Percentiles rank a stretch among this genome's conserved stretches.
Conservation (phyloP, 768 basidiomycete species). For the Termitomyces sp. region DNA sequence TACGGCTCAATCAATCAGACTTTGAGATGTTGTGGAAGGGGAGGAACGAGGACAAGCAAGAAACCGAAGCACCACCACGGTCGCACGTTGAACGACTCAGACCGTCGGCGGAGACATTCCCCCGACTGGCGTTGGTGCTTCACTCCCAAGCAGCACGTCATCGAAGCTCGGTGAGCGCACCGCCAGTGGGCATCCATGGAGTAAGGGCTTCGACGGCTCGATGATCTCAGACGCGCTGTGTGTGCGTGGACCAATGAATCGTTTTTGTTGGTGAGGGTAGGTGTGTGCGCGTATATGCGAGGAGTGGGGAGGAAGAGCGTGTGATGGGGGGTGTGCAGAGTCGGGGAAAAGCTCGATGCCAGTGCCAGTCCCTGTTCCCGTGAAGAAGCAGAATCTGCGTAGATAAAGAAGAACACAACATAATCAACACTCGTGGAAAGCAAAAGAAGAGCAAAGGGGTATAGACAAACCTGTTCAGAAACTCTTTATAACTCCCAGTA, state of each 20-base stretch:
- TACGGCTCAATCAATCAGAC: not conserved
- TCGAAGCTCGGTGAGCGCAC: slow-evolving; percentile 21
- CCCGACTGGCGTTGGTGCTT: not conserved
- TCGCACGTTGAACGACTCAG: not conserved
- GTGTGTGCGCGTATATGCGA: slow-evolving; percentile 2
- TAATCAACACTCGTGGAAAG: not conserved
- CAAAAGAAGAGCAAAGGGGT: not conserved
- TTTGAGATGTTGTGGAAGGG: not conserved
- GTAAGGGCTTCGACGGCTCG: slow-evolving; percentile 31
- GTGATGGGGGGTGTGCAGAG: not conserved
- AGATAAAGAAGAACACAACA: not conserved
- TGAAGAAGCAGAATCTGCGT: slow-evolving; percentile 75
- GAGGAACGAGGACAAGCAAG: not conserved
- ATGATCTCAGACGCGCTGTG: slow-evolving; percentile 49
- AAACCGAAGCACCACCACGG: not conserved
- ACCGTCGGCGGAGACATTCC: slow-evolving; percentile 9
- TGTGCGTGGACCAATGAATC: slow-evolving; percentile 24
- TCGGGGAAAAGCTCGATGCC: not conserved
- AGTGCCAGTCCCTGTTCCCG: slow-evolving; percentile 43
- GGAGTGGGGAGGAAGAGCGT: not conserved
- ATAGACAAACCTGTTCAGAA: slow-evolving; percentile 55
- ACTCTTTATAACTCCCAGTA: slow-evolving; percentile 46
- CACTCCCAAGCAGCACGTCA: slow-evolving; percentile 5
- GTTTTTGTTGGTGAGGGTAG: slow-evolving; percentile 4
- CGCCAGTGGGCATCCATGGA: not conserved